These are phyloP conservation scores for Plasmodium fragile DNA, from an alignment of 169 alveolate species.

Conservation along the genomic window DNA sequence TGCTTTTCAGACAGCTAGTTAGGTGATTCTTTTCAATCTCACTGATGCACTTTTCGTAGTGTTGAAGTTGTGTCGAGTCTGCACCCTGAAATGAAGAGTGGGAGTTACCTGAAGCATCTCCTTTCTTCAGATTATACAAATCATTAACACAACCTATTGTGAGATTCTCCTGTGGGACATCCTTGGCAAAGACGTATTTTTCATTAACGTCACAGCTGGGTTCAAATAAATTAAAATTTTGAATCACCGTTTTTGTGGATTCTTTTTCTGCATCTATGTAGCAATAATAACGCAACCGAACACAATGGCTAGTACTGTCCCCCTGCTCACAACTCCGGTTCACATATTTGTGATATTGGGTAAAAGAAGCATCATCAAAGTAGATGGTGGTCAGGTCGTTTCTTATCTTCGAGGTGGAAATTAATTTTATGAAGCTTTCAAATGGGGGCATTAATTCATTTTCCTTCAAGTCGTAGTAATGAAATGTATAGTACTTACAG, in stretches of 20 bases:
- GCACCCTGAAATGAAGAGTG: not conserved
- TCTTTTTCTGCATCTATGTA: not conserved
- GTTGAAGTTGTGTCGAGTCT: not conserved
- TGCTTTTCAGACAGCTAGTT: slow-evolving; percentile 33
- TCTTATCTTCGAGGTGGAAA: slow-evolving; percentile 9
- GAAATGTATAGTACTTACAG: slow-evolving; percentile 8
- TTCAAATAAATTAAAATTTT: slow-evolving; percentile 45
- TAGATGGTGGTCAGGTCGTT: slow-evolving; percentile 26
- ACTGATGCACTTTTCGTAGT: not conserved
- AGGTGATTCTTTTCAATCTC: slow-evolving; percentile 29
- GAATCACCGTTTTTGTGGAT: slow-evolving; percentile 1
- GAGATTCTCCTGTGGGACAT: not conserved
- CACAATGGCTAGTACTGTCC: not conserved
- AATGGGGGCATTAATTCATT: slow-evolving; percentile 7
- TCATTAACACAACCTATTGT: slow-evolving; percentile 20
- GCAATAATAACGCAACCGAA: slow-evolving; percentile 26
- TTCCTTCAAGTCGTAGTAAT: slow-evolving; percentile 26
- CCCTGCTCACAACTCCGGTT: slow-evolving; percentile 8
- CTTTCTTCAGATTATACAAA: not conserved
- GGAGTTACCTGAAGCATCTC: not conserved
- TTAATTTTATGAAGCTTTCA: slow-evolving; percentile 30
- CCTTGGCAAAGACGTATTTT: not conserved
- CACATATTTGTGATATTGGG: slow-evolving; percentile 26
- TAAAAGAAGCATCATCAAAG: slow-evolving; percentile 35
- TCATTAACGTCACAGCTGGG: slow-evolving; percentile 41